These are phyloP conservation scores for Allium cepa DNA, from an alignment of 106 monocot genomes.

Conservation along the genomic window DNA sequence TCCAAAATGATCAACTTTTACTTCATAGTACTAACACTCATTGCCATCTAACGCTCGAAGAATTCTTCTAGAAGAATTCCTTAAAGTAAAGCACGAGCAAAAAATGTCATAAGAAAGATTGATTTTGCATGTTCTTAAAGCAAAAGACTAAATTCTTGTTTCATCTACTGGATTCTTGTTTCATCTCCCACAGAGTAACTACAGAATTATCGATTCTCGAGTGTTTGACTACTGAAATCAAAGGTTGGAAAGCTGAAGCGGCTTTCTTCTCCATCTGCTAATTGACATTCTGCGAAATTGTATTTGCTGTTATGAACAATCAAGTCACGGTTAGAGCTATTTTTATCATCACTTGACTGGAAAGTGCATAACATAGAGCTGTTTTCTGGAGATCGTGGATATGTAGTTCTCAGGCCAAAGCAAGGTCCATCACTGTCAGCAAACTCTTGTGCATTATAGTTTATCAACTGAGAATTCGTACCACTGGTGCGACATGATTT, in stretches of 20 bases:
- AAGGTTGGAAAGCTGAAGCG: slow-evolving; percentile 24
- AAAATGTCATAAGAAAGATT: too few relatives aligned
- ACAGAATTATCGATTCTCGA: background rate
- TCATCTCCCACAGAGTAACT: too few relatives aligned
- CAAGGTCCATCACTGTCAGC: slow-evolving; percentile 31
- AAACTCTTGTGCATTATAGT: slow-evolving; percentile 13
- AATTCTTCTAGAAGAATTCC: too few relatives aligned
- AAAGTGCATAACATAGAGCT: slow-evolving; percentile 16
- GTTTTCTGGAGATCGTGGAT: slow-evolving; percentile 19
- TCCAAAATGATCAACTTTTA: too few relatives aligned
- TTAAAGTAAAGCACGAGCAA: too few relatives aligned
- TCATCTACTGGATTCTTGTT: too few relatives aligned
- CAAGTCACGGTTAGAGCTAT: slow-evolving; percentile 34
- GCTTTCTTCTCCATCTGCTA: slow-evolving; percentile 26
- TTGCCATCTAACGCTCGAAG: too few relatives aligned
- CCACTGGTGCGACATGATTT: slow-evolving; percentile 4
- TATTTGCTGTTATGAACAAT: slow-evolving; percentile 26
- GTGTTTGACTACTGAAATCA: slow-evolving; percentile 19
- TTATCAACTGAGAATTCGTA: slow-evolving; percentile 3
- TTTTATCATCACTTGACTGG: slow-evolving; percentile 22
- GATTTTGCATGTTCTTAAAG: too few relatives aligned
- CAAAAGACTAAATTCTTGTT: too few relatives aligned
- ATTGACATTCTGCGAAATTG: slow-evolving; percentile 29
- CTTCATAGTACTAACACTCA: too few relatives aligned
- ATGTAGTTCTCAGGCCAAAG: slow-evolving; percentile 34